These are phyloP conservation scores for Ceratocystiopsis brevicomis DNA, from an alignment of 2,329 filamentous ascomycete species.

Conservation along the genomic window DNA sequence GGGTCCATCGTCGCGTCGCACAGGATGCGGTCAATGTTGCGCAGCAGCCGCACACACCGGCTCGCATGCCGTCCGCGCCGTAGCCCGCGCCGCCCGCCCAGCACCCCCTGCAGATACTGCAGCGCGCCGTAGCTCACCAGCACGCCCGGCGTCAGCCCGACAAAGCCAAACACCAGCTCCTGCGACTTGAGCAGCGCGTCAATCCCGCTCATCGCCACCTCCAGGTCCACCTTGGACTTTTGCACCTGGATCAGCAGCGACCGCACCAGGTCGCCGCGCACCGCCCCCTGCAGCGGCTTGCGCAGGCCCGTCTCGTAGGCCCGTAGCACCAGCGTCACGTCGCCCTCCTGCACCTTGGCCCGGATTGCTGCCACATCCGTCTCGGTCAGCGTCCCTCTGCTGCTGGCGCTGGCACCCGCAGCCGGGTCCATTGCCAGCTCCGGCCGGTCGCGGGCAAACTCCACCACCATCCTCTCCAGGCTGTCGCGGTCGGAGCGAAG, in stretches of 20 bases:
- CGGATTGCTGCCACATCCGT: conserved; percentile 56
- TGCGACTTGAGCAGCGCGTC: conserved; percentile 89
- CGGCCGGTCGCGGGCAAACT: conserved; percentile 76
- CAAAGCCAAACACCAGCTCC: conserved; percentile 93
- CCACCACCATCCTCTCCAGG: conserved; percentile 92
- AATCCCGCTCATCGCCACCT: conserved; percentile 89
- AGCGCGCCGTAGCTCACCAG: conserved; percentile 60
- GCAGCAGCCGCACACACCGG: conserved; percentile 56
- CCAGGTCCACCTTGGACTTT: conserved; percentile 96
- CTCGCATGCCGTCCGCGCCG: conserved; percentile 45
- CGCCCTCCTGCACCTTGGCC: conserved; percentile 69
- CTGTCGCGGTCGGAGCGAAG: conserved; percentile 79
- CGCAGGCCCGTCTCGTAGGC: conserved; percentile 83
- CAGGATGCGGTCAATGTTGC: conserved; percentile 73
- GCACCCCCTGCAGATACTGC: conserved; percentile 49
- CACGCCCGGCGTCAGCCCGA: conserved; percentile 84
- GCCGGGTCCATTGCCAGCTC: conserved; percentile 20
- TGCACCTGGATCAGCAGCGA: conserved; percentile 91
- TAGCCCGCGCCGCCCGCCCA: conserved; percentile 53
- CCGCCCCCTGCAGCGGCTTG: conserved; percentile 60
- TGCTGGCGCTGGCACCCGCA: conserved; percentile 19
- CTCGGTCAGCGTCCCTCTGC: conserved; percentile 35
- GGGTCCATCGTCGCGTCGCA: conserved; percentile 32
- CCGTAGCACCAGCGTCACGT: conserved; percentile 75
- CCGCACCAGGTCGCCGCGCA: conserved; percentile 72